Evolutionary conservation across 2,329 filamentous ascomycete genomes (phyloP), one percentile per base, ranked within the genome.

Genomic region (Aspergillus sp.): DNA sequence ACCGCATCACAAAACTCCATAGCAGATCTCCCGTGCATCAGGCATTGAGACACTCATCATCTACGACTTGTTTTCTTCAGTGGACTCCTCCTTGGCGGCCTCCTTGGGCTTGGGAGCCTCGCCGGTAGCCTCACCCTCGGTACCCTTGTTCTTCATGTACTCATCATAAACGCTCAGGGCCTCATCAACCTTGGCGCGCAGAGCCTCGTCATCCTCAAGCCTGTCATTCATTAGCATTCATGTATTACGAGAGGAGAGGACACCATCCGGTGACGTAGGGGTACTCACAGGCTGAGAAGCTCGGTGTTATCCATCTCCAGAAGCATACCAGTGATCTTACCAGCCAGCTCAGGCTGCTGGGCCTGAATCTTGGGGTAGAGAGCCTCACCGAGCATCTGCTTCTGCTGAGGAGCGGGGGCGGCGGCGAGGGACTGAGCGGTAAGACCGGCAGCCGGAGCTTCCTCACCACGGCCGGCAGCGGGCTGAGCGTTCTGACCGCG

Each of bases 261-360:
- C 7, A 33, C 32, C 38, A 53, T 30, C 26, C 26, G 26, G 26
- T 24, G 4, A 19, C 43, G 32, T 24, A 42, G 7, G 32, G 36
- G 48, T 51, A 89, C 92, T 89, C 87, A 96, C 90, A 99, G 84
- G 77, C 89, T 90, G 70, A 99, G 83, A 65, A 99, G 81, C 80
- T 99, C 94, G 52, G 82, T 73, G 77, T 97, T 97, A 68, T 97
- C 94, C 94, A 99, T 99, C 84, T 99, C 94, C 66, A 99, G 79
- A 67, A 99, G 88, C 94, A 99, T 99, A 78, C 94, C 94, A 57
- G 94, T 99, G 75, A 99, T 97, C 87, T 99, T 99, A 72, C 94
- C 94, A 58, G 94, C 94, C 68, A 99, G 82, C 67, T 96, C 92
- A 55, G 91, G 89, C 80, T 99, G 94, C 76, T 96, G 87, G 63